Evolutionary conservation across 2,329 filamentous ascomycete species (phyloP).

Genomic region (Alternaria alternata): DNA sequence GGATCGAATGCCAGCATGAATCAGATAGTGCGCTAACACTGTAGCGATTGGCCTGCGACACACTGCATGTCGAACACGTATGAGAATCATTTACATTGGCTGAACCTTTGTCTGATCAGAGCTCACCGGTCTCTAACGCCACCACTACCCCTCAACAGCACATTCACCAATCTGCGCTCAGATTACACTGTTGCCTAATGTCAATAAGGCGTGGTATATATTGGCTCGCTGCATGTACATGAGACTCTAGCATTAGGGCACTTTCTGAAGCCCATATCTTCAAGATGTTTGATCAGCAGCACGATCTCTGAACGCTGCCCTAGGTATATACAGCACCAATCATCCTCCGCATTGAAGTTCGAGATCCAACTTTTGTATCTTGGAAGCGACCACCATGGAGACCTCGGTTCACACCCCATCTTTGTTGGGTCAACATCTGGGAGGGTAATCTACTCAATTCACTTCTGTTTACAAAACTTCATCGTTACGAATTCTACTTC

Average conservation of each 20-base stretch:
- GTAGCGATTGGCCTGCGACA: too few species aligned
- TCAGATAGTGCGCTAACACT: too few species aligned
- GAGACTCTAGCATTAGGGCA: not conserved
- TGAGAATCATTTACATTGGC: too few species aligned
- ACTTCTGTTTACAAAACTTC: not conserved
- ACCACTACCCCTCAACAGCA: not conserved
- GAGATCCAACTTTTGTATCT: not conserved
- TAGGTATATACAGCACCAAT: not conserved
- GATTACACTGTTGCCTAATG: not conserved
- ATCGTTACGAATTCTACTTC: not conserved
- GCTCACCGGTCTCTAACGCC: not conserved
- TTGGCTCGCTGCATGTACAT: not conserved
- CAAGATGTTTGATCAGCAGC: too few species aligned
- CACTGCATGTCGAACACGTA: too few species aligned
- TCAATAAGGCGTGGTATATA: not conserved
- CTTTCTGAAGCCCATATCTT: not conserved
- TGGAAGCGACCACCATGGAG: not conserved
- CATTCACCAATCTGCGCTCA: not conserved
- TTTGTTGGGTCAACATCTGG: not conserved
- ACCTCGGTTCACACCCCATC: not conserved
- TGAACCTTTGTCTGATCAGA: too few species aligned
- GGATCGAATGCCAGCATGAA: too few species aligned
- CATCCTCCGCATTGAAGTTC: not conserved
- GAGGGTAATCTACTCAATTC: not conserved
- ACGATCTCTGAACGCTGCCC: not conserved